Conservation (phyloP, 805 yeast species). For the Sugiyamaella chiloensis region DNA sequence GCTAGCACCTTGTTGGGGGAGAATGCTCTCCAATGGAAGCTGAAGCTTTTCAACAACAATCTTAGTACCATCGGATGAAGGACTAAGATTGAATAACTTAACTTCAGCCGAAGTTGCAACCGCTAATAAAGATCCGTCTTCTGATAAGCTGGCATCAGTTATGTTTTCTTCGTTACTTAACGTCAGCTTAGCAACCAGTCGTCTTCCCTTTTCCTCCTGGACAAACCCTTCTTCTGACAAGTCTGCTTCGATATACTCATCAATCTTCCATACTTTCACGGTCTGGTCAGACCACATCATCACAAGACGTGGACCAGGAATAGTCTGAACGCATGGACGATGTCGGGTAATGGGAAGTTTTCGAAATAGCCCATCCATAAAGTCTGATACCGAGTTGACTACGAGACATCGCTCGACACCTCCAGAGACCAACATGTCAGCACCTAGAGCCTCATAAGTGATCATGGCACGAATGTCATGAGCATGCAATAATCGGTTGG, state of each 20-base stretch:
- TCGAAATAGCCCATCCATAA: conserved; percentile 65
- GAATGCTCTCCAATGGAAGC: conserved; percentile 1
- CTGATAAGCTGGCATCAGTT: conserved; percentile 60
- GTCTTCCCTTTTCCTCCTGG: conserved; percentile 41
- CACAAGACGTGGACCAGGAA: conserved; percentile 49
- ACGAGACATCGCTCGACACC: conserved; percentile 46
- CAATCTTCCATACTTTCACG: conserved; percentile 75
- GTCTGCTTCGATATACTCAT: conserved; percentile 25
- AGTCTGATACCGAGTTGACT: conserved; percentile 60
- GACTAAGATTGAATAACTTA: conserved; percentile 63
- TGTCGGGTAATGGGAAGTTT: conserved; percentile 64
- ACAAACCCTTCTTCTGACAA: conserved; percentile 7
- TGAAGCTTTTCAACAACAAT: conserved; percentile 7
- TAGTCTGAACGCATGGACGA: conserved; percentile 51
- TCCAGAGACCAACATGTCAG: conserved; percentile 53
- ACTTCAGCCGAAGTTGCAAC: conserved; percentile 69
- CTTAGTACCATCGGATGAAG: conserved; percentile 20
- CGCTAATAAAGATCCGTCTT: conserved; percentile 60
- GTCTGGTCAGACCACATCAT: conserved; percentile 79
- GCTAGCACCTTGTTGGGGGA: conserved; percentile 18
- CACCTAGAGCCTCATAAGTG: conserved; percentile 50
- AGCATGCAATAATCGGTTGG: conserved; percentile 77
- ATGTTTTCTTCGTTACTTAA: conserved; percentile 79
- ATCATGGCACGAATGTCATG: conserved; percentile 79
- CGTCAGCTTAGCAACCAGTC: conserved; percentile 61